Percentiles rank a stretch among this genome's conserved stretches.
These are phyloP conservation scores for Stephanodiscus triporus DNA, from an alignment of 108 stramenopile species.

Conservation along the genomic window DNA sequence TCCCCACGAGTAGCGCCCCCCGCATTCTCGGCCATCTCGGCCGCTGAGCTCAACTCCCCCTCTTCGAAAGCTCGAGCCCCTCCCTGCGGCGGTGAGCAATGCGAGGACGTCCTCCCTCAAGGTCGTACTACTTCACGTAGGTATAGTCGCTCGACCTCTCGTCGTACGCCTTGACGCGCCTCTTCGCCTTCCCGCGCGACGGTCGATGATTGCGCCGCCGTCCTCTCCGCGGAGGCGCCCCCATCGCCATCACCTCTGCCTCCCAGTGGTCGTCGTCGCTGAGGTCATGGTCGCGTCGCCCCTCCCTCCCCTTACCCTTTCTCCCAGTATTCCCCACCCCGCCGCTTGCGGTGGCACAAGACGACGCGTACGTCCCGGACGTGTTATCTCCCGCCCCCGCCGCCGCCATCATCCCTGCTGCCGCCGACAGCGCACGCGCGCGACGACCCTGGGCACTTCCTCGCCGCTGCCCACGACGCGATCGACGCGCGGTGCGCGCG, in stretches of 20 bases:
- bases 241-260: not conserved
- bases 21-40: constrained; percentile 30
- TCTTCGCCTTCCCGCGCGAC: not conserved
- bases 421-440: constrained; percentile 27
- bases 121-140: constrained; percentile 74
- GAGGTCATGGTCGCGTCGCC: not conserved
- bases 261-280: not conserved
- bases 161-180: constrained; percentile 56
- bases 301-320: constrained; percentile 35
- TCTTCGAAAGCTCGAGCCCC: constrained; percentile 49
- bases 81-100: constrained; percentile 70
- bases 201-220: not conserved
- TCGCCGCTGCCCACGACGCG: constrained; percentile 49
- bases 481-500: constrained; percentile 66
- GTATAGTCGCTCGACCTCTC: constrained; percentile 51
- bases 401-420: constrained; percentile 23
- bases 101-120: constrained; percentile 65
- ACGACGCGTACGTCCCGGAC: constrained; percentile 68
- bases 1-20: constrained; percentile 24
- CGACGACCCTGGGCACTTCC: constrained; percentile 58
- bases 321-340: constrained; percentile 81
- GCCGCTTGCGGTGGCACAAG: constrained; percentile 74
- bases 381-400: not conserved
- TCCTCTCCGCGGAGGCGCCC: not conserved
- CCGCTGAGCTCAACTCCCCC: constrained; percentile 34